A percentile compares a stretch with the other conserved stretches of the same genome.
Evolutionary conservation across 169 alveolate genomes (phyloP).

Genomic region (Plasmodium relictum): DNA sequence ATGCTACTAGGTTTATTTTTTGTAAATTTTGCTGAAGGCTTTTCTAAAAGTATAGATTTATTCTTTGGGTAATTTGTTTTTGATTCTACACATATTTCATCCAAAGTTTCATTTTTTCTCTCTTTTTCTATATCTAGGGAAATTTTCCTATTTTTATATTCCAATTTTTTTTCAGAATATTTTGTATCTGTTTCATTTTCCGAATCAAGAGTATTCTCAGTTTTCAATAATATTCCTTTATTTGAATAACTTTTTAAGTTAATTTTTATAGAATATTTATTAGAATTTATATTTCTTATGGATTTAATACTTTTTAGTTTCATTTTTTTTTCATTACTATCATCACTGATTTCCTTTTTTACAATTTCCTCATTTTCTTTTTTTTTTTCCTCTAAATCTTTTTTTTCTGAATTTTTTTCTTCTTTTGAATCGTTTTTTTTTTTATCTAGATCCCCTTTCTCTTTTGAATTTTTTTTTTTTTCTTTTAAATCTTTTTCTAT

Average conservation of each 20-base stretch:
- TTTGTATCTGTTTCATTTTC: neutral
- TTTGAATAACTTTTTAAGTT: conserved; percentile 42
- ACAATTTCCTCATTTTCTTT: neutral
- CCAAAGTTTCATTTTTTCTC: neutral
- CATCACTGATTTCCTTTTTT: conserved; percentile 8
- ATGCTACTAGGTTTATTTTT: conserved; percentile 25
- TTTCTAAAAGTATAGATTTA: conserved; percentile 6
- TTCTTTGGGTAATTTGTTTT: conserved; percentile 9
- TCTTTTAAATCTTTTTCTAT: too few relatives aligned
- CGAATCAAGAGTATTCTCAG: neutral
- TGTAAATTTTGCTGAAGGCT: neutral
- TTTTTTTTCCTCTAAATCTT: neutral
- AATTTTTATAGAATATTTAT: conserved; percentile 13
- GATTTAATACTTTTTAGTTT: neutral
- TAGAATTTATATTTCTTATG: conserved; percentile 15
- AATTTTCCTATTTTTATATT: neutral
- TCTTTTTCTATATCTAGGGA: neutral
- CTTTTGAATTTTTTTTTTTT: too few relatives aligned
- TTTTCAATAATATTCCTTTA: conserved; percentile 17
- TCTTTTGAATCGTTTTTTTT: neutral
- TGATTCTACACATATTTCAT: neutral
- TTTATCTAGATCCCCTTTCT: neutral
- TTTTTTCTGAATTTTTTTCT: neutral
- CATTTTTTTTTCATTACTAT: neutral
- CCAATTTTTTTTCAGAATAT: neutral